Evolutionary conservation across 306 rosid species (phyloP), one percentile per base, ranked within the genome.

Genomic region (Rosa multiflora): DNA sequence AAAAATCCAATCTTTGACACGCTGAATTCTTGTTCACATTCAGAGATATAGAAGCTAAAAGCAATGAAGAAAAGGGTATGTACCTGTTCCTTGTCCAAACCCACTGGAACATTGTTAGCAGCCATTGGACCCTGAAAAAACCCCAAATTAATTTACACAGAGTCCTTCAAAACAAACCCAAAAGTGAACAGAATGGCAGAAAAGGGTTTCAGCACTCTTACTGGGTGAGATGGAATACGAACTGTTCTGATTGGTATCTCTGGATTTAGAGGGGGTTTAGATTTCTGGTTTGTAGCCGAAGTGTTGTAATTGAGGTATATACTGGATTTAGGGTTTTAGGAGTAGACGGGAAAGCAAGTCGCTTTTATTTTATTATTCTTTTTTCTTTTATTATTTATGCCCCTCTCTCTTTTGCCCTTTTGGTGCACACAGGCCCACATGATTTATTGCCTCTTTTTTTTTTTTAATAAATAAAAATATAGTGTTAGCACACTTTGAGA

Each of bases 11-110:
- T n/a, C n/a, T n/a, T n/a, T n/a, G 0, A 14, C 14, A 37, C 23
- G 37, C 20, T 6, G 23, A 76, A 49, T 23, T 26, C 6, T 11
- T 62, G 26, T 26, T 14, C 58, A 14, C 39, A 58, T 11, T 47
- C 42, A 20, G 23, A 23, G 0, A 59, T 3, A 26, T 2, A 53
- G 17, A 73, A 59, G 17, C 51, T 76, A 52, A 37, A 74, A 53
- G 20, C 47, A 61, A 62, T 14, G 78, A 77, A 82, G 37, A 52
- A 20, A 79, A 44, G 72, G 76, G 66, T 82, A 46, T 79, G 51
- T 76, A 88, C 98, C 94, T 91, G 97, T 55, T 93, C 98, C 85
- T 91, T 93, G 70, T 95, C 99, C 81, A 89, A 14, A 63, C 74
- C 83, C 69, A 87, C 47, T 20, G 90, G 90, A 32, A 88, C 67